Evolutionary conservation across 2,329 filamentous ascomycete species (phyloP).

Genomic region (Trichoderma aggressivum): DNA sequence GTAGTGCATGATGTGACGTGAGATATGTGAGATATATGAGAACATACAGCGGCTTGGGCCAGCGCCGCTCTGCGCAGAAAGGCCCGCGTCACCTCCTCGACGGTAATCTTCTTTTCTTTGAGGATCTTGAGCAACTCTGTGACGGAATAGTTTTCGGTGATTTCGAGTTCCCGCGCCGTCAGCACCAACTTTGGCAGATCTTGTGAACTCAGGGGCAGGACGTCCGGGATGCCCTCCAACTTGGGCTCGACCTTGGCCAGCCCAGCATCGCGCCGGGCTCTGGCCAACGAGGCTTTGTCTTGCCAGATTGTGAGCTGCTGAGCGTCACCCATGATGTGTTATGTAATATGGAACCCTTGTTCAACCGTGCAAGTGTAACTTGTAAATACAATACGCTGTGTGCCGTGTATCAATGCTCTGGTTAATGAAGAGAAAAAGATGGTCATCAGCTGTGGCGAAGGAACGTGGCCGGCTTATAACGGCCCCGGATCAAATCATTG

Average conservation of each 20-base stretch:
- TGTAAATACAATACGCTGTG: not conserved
- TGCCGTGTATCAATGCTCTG: not conserved
- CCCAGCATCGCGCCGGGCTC: not conserved
- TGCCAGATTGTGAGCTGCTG: not conserved
- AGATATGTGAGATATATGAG: not conserved
- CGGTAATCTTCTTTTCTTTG: slow-evolving; percentile 12
- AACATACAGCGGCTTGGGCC: slow-evolving; percentile 27
- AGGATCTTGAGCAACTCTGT: slow-evolving; percentile 3
- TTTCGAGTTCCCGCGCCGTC: slow-evolving; percentile 7
- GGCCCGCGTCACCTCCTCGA: slow-evolving; percentile 29
- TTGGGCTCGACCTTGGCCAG: slow-evolving; percentile 12
- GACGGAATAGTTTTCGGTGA: slow-evolving; percentile 14
- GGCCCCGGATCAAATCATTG: not conserved
- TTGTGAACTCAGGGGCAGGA: slow-evolving; percentile 10
- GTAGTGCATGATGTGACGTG: not conserved
- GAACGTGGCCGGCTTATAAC: slow-evolving; percentile 7
- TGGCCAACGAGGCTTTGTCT: not conserved
- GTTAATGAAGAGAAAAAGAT: not conserved
- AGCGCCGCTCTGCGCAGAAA: slow-evolving; percentile 28
- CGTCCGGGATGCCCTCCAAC: slow-evolving; percentile 8
- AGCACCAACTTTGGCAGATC: slow-evolving; percentile 4
- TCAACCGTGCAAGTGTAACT: not conserved
- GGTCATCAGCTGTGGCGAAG: not conserved
- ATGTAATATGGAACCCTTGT: not conserved
- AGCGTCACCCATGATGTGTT: slow-evolving; percentile 2